Evolutionary conservation across 2,329 filamentous ascomycete species (phyloP).

Genomic region (Trichoderma sp.): DNA sequence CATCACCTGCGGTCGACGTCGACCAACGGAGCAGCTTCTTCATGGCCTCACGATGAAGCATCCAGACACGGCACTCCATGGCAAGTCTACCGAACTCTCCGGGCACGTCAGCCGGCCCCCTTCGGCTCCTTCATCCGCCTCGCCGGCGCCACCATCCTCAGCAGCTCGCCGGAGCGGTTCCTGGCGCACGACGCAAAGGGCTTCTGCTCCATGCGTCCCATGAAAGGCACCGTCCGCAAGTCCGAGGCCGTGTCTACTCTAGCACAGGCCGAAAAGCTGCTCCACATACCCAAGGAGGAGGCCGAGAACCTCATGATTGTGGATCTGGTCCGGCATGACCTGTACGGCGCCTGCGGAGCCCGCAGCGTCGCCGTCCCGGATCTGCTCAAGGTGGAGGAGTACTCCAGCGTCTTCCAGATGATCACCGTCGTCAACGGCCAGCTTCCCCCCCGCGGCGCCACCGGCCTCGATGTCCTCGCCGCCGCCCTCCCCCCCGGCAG

Average conservation of each 20-base stretch:
- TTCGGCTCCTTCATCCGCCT: slow-evolving; percentile 81
- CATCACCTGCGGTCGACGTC: slow-evolving; percentile 20
- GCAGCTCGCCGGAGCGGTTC: slow-evolving; percentile 87
- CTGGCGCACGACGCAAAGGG: slow-evolving; percentile 56
- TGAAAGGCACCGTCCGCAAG: slow-evolving; percentile 95
- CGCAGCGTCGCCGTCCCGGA: slow-evolving; percentile 71
- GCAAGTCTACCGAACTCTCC: slow-evolving; percentile 69
- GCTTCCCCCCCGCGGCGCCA: slow-evolving; percentile 42
- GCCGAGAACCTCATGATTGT: slow-evolving; percentile 99
- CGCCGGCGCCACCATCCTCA: slow-evolving; percentile 66
- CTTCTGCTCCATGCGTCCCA: slow-evolving; percentile 77
- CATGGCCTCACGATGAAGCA: background rate
- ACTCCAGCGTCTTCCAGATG: slow-evolving; percentile 87
- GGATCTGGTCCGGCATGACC: slow-evolving; percentile 89
- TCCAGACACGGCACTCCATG: slow-evolving; percentile 47
- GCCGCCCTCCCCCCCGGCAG: slow-evolving; percentile 81
- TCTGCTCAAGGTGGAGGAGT: slow-evolving; percentile 84
- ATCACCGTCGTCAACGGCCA: slow-evolving; percentile 79
- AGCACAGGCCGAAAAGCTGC: slow-evolving; percentile 66
- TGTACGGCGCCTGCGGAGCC: slow-evolving; percentile 78
- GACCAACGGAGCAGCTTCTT: background rate
- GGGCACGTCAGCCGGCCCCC: slow-evolving; percentile 71
- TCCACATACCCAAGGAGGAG: slow-evolving; percentile 81
- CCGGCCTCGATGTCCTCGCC: slow-evolving; percentile 72
- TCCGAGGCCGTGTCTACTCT: slow-evolving; percentile 61